Evolutionary conservation across 1,139 yeast genomes (phyloP).

Genomic region (Saccharomyces pastorianus): DNA sequence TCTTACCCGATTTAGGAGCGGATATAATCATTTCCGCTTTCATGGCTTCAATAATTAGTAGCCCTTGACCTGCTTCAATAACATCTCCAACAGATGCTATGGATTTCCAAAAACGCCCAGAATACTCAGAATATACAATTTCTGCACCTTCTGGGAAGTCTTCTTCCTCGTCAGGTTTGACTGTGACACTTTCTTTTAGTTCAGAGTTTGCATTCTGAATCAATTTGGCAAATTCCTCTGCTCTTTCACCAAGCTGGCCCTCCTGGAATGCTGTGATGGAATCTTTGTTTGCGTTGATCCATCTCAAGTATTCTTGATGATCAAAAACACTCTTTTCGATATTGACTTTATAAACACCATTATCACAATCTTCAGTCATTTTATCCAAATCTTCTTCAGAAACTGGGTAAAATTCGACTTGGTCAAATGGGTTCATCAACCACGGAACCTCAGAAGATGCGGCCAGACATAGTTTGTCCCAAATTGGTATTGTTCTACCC

Average conservation of each 20-base stretch:
- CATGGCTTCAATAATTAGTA: slow-evolving; percentile 93
- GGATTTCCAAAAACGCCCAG: slow-evolving; percentile 96
- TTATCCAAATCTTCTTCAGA: slow-evolving; percentile 71
- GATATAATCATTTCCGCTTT: slow-evolving; percentile 91
- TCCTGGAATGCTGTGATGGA: slow-evolving; percentile 65
- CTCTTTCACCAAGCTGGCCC: slow-evolving; percentile 68
- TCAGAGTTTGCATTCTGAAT: slow-evolving; percentile 81
- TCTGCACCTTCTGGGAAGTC: slow-evolving; percentile 67
- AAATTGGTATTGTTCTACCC: slow-evolving; percentile 93
- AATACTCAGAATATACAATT: slow-evolving; percentile 82
- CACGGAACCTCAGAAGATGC: slow-evolving; percentile 71
- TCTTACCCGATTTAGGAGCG: slow-evolving; percentile 68
- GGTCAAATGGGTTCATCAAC: slow-evolving; percentile 87
- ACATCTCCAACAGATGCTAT: slow-evolving; percentile 72
- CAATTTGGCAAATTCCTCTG: slow-evolving; percentile 74
- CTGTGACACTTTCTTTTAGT: slow-evolving; percentile 41
- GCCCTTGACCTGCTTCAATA: slow-evolving; percentile 67
- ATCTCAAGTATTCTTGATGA: slow-evolving; percentile 64
- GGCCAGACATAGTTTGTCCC: slow-evolving; percentile 88
- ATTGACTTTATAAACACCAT: slow-evolving; percentile 72
- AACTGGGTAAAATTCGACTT: slow-evolving; percentile 89
- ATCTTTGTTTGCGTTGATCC: slow-evolving; percentile 66
- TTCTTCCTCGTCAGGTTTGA: slow-evolving; percentile 38
- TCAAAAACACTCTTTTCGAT: slow-evolving; percentile 74
- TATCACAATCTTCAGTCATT: slow-evolving; percentile 63